Evolutionary conservation across 2,329 filamentous ascomycete genomes (phyloP).

Genomic region (Ambrosiella xylebori): DNA sequence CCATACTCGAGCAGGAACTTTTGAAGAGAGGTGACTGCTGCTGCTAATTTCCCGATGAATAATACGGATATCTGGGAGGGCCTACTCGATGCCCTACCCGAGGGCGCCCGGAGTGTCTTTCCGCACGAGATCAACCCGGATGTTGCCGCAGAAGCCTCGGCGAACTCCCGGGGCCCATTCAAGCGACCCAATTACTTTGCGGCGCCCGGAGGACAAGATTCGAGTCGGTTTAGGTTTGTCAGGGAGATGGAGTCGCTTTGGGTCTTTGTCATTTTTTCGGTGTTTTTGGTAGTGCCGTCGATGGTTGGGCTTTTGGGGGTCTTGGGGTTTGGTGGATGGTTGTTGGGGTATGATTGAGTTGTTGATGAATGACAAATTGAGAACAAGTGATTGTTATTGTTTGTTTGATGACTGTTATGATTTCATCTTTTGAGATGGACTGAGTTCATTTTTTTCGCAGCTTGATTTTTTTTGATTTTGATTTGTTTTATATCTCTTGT

Average conservation of each 20-base stretch:
- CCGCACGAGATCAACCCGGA: background rate
- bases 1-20: constrained; percentile 8
- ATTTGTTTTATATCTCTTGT: background rate
- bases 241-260: background rate
- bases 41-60: background rate
- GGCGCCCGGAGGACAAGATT: background rate
- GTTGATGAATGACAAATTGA: background rate
- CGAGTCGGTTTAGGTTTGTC: background rate
- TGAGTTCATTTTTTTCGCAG: background rate
- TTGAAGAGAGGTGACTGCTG: background rate
- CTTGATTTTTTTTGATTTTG: background rate
- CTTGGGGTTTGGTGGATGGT: background rate
- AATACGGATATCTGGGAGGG: background rate
- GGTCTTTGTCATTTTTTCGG: background rate
- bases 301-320: background rate
- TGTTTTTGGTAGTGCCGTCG: background rate
- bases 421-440: background rate
- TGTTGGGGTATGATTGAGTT: background rate
- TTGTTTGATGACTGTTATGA: too few relatives aligned
- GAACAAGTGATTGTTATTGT: background rate
- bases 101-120: background rate
- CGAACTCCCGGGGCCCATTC: constrained; percentile 10
- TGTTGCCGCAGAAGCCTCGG: background rate
- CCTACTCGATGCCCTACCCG: background rate
- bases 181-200: background rate